A percentile compares a stretch with the other conserved stretches of the same genome.
Conservation (phyloP, 768 basidiomycete genomes). For the Podaxis pistillaris region DNA sequence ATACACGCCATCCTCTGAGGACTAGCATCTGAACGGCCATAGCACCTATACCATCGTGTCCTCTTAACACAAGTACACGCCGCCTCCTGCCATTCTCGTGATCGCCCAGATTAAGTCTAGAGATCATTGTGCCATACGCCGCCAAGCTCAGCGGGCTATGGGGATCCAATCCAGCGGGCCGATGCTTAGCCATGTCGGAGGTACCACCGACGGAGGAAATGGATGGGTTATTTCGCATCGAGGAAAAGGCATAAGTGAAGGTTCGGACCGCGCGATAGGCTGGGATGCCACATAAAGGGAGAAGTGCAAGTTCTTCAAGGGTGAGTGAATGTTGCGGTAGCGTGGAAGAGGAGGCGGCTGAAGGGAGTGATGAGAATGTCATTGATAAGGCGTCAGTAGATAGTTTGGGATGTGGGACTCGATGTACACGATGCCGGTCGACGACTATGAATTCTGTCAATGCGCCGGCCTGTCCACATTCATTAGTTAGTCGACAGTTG, state of each 20-base stretch:
- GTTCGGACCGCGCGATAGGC: conserved; percentile 82
- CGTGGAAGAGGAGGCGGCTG: conserved; percentile 25
- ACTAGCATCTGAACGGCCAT: conserved; percentile 79
- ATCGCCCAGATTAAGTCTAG: conserved; percentile 15
- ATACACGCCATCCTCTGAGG: conserved; percentile 67
- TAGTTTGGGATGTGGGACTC: conserved; percentile 60
- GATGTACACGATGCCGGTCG: conserved; percentile 74
- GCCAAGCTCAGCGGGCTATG: conserved; percentile 2
- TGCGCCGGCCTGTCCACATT: conserved; percentile 65
- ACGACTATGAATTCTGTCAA: conserved; percentile 86
- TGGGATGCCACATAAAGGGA: conserved; percentile 77
- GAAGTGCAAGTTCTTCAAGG: conserved; percentile 74
- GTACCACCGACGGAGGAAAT: neutral
- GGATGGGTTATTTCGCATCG: conserved; percentile 17
- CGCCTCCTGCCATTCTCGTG: conserved; percentile 27
- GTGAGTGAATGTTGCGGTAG: conserved; percentile 27
- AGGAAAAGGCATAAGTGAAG: conserved; percentile 47
- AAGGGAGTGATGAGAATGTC: conserved; percentile 14
- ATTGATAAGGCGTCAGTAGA: neutral
- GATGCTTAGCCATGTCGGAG: conserved; percentile 9
- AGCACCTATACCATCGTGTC: conserved; percentile 74
- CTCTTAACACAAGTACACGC: conserved; percentile 60
- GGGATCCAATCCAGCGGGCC: conserved; percentile 1
- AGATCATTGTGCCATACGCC: conserved; percentile 12
- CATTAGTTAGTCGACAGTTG: neutral